Base-by-base conservation (phyloP, 805 yeast genomes). In the Saccharomycopsis guyanensis region DNA sequence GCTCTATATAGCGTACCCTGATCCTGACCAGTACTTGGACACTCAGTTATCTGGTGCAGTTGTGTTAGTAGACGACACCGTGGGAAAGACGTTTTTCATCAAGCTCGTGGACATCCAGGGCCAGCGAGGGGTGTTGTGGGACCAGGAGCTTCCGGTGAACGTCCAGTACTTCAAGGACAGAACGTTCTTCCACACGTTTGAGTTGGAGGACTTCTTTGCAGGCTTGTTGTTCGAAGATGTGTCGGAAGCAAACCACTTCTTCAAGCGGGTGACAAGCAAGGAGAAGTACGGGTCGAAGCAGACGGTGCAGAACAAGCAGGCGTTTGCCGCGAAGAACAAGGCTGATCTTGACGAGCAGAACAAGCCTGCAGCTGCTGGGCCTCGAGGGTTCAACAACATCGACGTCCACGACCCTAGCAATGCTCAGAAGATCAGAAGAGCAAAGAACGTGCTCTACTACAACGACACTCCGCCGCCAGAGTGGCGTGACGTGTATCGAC, bases 111-210 rank as follows among this genome's bases (percentile, higher is more conserved):
- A 93, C 58, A 78, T 91, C 27, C 59, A 70, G 33, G 95, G 94
- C 4, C 50, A 49, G 35, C 69, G 83, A 36, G 97, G 97, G 31
- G 95, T 93, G 0, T 54, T 93, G 0, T 93, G 98, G 98, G 98
- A 93, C 63, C 98, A 93, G 63, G 98, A 93, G 63, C 65, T 93
- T 41, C 91, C 86, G 57, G 80, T 86, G 10, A 82, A 86, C 57
- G 88, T 93, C 62, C 81, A 82, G 56, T 93, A 93, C 64, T 77
- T 85, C 59, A 97, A 93, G 63, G 98, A 93, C 63, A 75, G 98
- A 27, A 80, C 95, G 34, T 93, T 86, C 64, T 93, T 93, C 72
- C 97, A 93, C 62, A 73, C 94, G 4, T 93, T 93, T 66, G 98
- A 93, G 66, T 69, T 87, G 39, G 97, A 93, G 56, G 94, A 86